Percentiles rank a stretch among this genome's conserved stretches.
phyloP scores from a whole-genome alignment of 1,284 basidiomycete species.

The Grifola frondosa region DNA sequence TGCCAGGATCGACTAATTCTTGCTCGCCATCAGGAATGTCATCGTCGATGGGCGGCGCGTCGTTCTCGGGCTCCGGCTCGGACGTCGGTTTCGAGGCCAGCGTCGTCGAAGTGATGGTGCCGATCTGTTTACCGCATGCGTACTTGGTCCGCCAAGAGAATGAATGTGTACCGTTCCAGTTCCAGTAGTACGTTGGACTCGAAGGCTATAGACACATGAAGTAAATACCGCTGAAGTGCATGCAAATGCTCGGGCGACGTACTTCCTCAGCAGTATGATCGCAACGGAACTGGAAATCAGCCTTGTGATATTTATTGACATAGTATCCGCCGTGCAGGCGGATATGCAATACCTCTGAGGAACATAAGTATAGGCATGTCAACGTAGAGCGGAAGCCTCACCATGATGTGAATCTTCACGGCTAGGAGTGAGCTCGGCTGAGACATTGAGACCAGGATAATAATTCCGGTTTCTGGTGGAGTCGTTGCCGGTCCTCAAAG shows the following conservation, averaged over 20 bases:
- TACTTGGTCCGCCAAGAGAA: slow-evolving; percentile 37
- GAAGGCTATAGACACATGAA: slow-evolving; percentile 27
- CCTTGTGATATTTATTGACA: slow-evolving; percentile 36
- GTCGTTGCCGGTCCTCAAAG: slow-evolving; percentile 14
- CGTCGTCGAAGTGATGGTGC: slow-evolving; percentile 2
- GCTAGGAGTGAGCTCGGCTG: slow-evolving; percentile 20
- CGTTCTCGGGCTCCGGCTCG: slow-evolving; percentile 11
- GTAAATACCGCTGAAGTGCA: not conserved
- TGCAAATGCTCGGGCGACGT: slow-evolving; percentile 1
- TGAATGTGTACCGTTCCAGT: slow-evolving; percentile 32
- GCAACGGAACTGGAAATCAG: slow-evolving; percentile 41
- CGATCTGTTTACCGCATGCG: slow-evolving; percentile 26
- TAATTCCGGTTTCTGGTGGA: slow-evolving; percentile 14
- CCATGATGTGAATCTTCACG: slow-evolving; percentile 18
- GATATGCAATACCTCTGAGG: slow-evolving; percentile 36
- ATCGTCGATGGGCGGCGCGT: slow-evolving; percentile 16
- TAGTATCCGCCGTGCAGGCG: slow-evolving; percentile 43
- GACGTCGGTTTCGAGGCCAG: slow-evolving; percentile 4
- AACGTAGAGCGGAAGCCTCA: slow-evolving; percentile 6
- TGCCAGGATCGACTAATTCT: slow-evolving; percentile 21
- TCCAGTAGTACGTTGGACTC: slow-evolving; percentile 29
- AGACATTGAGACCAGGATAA: slow-evolving; percentile 25
- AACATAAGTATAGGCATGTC: not conserved
- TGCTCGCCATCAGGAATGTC: slow-evolving; percentile 16
- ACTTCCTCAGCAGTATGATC: slow-evolving; percentile 35